phyloP scores from a whole-genome alignment of 129 eudicot species.

The Pittosporum tobira region DNA sequence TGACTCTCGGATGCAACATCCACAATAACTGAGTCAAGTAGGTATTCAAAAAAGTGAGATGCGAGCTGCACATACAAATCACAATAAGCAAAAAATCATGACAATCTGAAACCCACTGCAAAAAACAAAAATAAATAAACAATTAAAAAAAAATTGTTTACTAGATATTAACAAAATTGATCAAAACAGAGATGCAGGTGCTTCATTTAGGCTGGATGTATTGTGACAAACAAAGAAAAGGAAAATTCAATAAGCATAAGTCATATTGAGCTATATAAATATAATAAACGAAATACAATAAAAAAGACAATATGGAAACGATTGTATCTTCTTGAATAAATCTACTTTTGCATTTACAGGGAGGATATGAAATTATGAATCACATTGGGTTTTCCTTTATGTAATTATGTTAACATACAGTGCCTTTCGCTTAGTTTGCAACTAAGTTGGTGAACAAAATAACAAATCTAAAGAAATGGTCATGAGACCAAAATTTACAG shows the following conservation, averaged over 20 bases:
- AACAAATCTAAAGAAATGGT: background rate
- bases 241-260: background rate
- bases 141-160: too few relatives aligned
- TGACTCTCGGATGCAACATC: conserved; percentile 95
- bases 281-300: background rate
- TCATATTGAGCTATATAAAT: background rate
- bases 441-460: background rate
- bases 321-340: background rate
- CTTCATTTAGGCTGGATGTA: background rate
- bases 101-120: background rate
- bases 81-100: conserved; percentile 5
- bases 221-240: background rate
- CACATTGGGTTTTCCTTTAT: background rate
- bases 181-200: background rate
- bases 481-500: background rate
- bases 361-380: too few relatives aligned
- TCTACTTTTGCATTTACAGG: too few relatives aligned
- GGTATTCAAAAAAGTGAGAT: conserved; percentile 49
- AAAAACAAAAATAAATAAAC: too few relatives aligned
- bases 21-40: conserved; percentile 65
- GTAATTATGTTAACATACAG: background rate
- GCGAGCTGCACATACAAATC: conserved; percentile 51
- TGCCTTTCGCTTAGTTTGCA: background rate
- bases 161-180: too few relatives aligned
- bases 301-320: background rate